phyloP scores from a whole-genome alignment of 805 yeast genomes.

The Candida yuanshanica region DNA sequence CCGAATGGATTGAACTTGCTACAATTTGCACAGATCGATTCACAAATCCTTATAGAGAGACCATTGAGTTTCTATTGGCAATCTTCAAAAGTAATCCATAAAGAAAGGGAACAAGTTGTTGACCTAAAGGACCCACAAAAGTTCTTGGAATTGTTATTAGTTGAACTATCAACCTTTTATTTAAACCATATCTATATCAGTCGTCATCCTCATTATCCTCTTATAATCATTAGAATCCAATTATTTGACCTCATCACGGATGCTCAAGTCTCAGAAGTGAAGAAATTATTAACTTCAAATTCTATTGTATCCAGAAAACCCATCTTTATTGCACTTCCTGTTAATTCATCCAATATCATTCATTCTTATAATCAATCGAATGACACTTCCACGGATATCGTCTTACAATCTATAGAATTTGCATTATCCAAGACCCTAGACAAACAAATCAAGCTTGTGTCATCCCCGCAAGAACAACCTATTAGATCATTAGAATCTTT shows the following conservation, averaged over 20 bases:
- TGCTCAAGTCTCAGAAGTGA: slow-evolving; percentile 1
- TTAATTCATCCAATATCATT: slow-evolving; percentile 59
- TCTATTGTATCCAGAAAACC: slow-evolving; percentile 53
- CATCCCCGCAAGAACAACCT: slow-evolving; percentile 20
- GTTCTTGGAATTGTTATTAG: slow-evolving; percentile 43
- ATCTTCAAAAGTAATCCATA: slow-evolving; percentile 23
- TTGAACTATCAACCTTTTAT: slow-evolving; percentile 45
- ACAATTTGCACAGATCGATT: slow-evolving; percentile 68
- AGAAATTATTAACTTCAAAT: slow-evolving; percentile 24
- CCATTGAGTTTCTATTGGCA: slow-evolving; percentile 38
- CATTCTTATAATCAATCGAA: slow-evolving; percentile 36
- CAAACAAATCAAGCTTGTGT: slow-evolving; percentile 33
- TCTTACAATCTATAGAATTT: slow-evolving; percentile 55
- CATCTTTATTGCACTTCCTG: slow-evolving; percentile 60
- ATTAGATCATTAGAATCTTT: slow-evolving; percentile 47
- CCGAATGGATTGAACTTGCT: slow-evolving; percentile 51
- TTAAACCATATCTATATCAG: slow-evolving; percentile 62
- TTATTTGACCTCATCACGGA: slow-evolving; percentile 47
- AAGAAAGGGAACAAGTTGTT: slow-evolving; percentile 25
- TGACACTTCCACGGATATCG: slow-evolving; percentile 35
- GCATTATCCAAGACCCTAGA: slow-evolving; percentile 39
- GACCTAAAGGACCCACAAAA: slow-evolving; percentile 39
- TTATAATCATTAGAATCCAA: slow-evolving; percentile 59
- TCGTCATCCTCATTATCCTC: slow-evolving; percentile 56
- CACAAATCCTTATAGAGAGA: slow-evolving; percentile 55